Conservation (phyloP, 2,329 filamentous ascomycete species). For the Plectosphaerella sp. region DNA sequence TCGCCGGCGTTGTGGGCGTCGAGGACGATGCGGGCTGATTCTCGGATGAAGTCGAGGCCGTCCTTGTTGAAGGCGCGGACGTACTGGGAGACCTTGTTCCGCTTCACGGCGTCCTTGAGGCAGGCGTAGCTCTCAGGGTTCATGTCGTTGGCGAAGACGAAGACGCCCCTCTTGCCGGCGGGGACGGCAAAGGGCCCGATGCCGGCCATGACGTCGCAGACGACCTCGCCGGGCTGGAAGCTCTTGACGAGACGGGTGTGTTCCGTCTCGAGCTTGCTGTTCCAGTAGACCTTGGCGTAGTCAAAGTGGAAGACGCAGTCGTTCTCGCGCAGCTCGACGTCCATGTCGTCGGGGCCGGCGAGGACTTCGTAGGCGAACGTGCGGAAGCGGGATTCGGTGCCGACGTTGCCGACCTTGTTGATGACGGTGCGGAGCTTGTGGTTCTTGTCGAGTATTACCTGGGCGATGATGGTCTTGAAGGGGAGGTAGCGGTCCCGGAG, state of each 20-base stretch:
- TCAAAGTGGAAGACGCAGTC: constrained; percentile 88
- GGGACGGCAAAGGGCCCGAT: constrained; percentile 94
- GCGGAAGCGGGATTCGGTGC: constrained; percentile 77
- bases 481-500: constrained; percentile 77
- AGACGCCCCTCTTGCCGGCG: constrained; percentile 82
- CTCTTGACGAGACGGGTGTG: constrained; percentile 73
- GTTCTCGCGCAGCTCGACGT: constrained; percentile 78
- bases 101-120: constrained; percentile 63
- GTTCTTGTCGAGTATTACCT: constrained; percentile 89
- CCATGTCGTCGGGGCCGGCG: constrained; percentile 73
- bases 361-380: constrained; percentile 93
- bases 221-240: constrained; percentile 80
- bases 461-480: constrained; percentile 80
- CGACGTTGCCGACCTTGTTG: constrained; percentile 90
- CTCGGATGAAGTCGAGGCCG: constrained; percentile 73
- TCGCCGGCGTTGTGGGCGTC: constrained; percentile 45
- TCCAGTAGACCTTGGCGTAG: constrained; percentile 98
- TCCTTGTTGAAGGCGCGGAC: constrained; percentile 80
- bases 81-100: constrained; percentile 75
- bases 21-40: constrained; percentile 58
- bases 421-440: constrained; percentile 79
- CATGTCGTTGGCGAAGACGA: constrained; percentile 95
- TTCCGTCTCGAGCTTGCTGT: constrained; percentile 84
- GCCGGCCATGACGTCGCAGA: constrained; percentile 96
- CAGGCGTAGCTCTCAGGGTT: constrained; percentile 83